These are phyloP conservation scores for Yamadazyma takamatsuzukensis DNA, from an alignment of 805 yeast species.

Conservation along the genomic window DNA sequence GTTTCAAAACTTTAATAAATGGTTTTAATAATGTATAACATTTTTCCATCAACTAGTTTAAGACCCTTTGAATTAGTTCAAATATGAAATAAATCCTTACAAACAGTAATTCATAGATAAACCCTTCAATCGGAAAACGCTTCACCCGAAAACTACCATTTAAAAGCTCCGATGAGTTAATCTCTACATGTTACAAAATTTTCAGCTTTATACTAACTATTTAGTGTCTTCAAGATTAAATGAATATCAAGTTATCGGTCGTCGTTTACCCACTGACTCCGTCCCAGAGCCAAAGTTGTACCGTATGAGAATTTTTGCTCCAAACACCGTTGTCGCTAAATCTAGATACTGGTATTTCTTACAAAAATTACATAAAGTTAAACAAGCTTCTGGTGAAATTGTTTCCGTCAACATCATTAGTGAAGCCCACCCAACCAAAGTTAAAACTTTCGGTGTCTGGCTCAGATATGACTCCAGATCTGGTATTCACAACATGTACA, in stretches of 20 bases:
- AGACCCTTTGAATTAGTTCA: too few species aligned
- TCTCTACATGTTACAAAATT: conserved; percentile 9
- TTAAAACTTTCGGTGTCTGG: conserved; percentile 99
- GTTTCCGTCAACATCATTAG: conserved; percentile 87
- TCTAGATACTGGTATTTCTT: conserved; percentile 99
- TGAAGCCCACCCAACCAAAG: conserved; percentile 98
- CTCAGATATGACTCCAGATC: conserved; percentile 99
- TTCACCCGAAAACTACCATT: too few species aligned
- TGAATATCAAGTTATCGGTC: conserved; percentile 99
- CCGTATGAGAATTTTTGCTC: conserved; percentile 99
- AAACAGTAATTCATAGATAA: too few species aligned
- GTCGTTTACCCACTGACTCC: conserved; percentile 98
- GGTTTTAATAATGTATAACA: too few species aligned
- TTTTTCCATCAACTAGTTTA: background rate
- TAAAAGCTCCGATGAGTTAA: background rate
- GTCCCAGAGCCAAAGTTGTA: conserved; percentile 99
- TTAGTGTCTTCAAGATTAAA: conserved; percentile 96
- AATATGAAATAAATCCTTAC: too few species aligned
- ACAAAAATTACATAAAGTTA: conserved; percentile 98
- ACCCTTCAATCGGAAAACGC: too few species aligned
- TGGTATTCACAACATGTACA: conserved; percentile 99
- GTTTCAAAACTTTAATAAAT: too few species aligned
- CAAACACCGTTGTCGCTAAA: conserved; percentile 98
- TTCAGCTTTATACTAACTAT: too few species aligned
- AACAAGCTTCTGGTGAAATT: conserved; percentile 99